Evolutionary conservation across 148 eudicot genomes (phyloP).

Genomic region (Diospyros kaki): DNA sequence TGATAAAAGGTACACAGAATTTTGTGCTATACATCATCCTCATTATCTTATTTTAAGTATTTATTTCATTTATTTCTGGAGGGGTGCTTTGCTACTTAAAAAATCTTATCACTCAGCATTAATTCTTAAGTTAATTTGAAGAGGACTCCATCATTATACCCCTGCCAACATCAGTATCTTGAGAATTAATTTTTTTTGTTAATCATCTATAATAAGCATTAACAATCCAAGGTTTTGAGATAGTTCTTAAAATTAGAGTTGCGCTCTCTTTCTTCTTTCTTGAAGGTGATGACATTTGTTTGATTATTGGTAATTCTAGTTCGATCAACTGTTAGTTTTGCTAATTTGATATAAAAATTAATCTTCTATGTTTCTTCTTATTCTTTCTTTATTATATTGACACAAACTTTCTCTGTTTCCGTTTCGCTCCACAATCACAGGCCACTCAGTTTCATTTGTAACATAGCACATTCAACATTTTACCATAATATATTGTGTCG

Average conservation of each 20-base stretch:
- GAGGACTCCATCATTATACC: background rate
- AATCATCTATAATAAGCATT: background rate
- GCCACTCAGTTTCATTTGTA: background rate
- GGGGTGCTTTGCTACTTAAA: background rate
- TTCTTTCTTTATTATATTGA: background rate
- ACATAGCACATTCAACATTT: too few species aligned
- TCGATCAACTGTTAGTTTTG: background rate
- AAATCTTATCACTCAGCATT: background rate
- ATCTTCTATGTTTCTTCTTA: background rate
- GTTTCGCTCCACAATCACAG: background rate
- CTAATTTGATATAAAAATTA: background rate
- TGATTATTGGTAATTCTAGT: background rate
- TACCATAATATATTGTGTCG: background rate
- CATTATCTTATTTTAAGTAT: background rate
- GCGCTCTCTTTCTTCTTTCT: background rate
- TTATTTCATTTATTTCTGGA: background rate
- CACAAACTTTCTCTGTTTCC: background rate
- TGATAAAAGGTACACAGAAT: conserved; percentile 58
- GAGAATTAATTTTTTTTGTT: background rate
- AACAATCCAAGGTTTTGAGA: background rate
- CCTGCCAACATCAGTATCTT: background rate
- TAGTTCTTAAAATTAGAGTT: background rate
- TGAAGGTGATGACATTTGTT: background rate
- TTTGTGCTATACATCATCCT: background rate
- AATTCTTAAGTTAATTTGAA: background rate